Evolutionary conservation across 768 basidiomycete genomes (phyloP).

Genomic region (Termitomyces sp.): DNA sequence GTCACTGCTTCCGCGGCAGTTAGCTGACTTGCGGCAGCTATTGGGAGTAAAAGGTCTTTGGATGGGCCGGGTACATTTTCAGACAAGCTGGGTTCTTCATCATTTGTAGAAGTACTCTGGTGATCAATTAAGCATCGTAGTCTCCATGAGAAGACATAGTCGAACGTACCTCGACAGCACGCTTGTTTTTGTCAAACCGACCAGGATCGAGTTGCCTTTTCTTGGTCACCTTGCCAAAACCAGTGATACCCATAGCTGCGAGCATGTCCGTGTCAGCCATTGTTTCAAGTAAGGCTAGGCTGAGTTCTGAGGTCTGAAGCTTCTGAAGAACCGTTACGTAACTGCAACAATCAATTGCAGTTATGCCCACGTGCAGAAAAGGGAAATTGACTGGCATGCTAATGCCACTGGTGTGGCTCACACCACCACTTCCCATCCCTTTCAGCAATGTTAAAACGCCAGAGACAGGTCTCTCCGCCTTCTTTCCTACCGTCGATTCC

Average conservation of each 20-base stretch:
- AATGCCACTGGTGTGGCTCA: background rate
- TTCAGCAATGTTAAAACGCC: constrained; percentile 47
- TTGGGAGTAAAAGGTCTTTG: constrained; percentile 4
- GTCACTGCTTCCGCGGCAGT: constrained; percentile 15
- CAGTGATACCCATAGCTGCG: constrained; percentile 77
- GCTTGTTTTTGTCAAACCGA: constrained; percentile 75
- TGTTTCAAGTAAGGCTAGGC: background rate
- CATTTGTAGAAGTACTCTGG: constrained; percentile 1
- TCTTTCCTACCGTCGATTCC: constrained; percentile 23
- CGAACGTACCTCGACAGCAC: constrained; percentile 38
- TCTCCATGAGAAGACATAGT: background rate
- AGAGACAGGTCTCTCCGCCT: constrained; percentile 39
- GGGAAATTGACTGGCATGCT: background rate
- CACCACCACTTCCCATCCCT: background rate
- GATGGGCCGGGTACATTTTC: constrained; percentile 15
- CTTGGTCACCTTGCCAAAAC: constrained; percentile 72
- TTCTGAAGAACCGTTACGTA: constrained; percentile 6
- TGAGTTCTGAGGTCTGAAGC: too few species aligned
- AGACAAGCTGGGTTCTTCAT: background rate
- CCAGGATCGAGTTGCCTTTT: constrained; percentile 66
- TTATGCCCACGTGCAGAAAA: constrained; percentile 4
- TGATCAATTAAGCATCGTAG: background rate
- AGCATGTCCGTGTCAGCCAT: constrained; percentile 62
- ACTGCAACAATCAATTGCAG: background rate
- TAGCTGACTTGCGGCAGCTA: constrained; percentile 13